phyloP scores from a whole-genome alignment of 2,329 filamentous ascomycete species.

The Cytospora schulzeri region DNA sequence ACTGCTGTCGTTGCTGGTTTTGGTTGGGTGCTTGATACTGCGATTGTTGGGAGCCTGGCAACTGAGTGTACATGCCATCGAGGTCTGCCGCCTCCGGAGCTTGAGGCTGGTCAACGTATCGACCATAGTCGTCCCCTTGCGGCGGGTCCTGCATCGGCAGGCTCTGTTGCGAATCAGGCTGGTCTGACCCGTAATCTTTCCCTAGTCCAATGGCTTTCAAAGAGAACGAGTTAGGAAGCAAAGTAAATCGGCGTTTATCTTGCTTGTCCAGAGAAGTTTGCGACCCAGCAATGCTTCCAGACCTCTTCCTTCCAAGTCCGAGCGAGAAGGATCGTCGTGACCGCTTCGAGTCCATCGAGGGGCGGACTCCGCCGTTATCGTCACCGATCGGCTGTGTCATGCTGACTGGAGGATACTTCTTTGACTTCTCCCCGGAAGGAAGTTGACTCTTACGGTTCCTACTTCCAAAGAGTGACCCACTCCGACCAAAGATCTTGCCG shows the following conservation, averaged over 20 bases:
- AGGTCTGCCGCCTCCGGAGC: slow-evolving; percentile 34
- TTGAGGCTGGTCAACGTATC: slow-evolving; percentile 38
- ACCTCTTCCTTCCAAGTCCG: slow-evolving; percentile 69
- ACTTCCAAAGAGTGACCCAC: slow-evolving; percentile 77
- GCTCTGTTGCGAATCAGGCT: slow-evolving; percentile 54
- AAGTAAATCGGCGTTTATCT: slow-evolving; percentile 65
- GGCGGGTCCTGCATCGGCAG: slow-evolving; percentile 55
- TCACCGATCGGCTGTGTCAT: slow-evolving; percentile 75
- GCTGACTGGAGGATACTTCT: slow-evolving; percentile 85
- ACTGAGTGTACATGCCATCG: slow-evolving; percentile 39
- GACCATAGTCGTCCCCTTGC: slow-evolving; percentile 41
- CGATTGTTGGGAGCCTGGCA: slow-evolving; percentile 33
- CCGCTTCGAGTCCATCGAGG: slow-evolving; percentile 69
- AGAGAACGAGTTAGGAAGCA: slow-evolving; percentile 66
- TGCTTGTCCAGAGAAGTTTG: slow-evolving; percentile 60
- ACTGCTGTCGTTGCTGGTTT: slow-evolving; percentile 45
- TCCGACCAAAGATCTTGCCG: slow-evolving; percentile 82
- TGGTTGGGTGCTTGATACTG: slow-evolving; percentile 34
- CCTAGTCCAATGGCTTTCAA: slow-evolving; percentile 65
- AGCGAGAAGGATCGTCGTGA: slow-evolving; percentile 72
- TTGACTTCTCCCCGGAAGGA: slow-evolving; percentile 59
- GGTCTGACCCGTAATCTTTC: slow-evolving; percentile 53
- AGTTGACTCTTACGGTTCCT: slow-evolving; percentile 51
- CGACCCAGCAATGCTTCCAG: slow-evolving; percentile 64
- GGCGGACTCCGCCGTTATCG: slow-evolving; percentile 55